phyloP scores from a whole-genome alignment of 1,284 basidiomycete species.

The Schizophyllum commune region DNA sequence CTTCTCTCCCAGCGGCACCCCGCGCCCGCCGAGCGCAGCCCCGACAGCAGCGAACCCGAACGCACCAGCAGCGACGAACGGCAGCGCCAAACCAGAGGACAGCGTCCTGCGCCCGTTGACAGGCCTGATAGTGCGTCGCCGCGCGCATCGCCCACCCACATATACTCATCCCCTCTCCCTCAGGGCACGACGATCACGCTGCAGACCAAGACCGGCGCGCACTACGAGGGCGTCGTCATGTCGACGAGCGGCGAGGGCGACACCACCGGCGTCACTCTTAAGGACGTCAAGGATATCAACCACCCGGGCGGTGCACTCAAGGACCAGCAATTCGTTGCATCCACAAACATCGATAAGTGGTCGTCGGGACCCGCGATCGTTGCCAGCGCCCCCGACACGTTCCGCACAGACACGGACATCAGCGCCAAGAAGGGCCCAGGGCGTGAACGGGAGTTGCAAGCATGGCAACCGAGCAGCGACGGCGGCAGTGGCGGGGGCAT shows the following conservation, averaged over 20 bases:
- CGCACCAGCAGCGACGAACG: conserved; percentile 35
- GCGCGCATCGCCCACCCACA: conserved; percentile 3
- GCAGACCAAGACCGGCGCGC: conserved; percentile 55
- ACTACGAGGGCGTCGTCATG: conserved; percentile 62
- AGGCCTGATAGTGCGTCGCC: conserved; percentile 54
- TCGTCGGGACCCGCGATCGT: conserved; percentile 65
- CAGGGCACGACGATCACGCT: conserved; percentile 72
- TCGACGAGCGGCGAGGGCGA: conserved; percentile 61
- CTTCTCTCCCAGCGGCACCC: conserved; percentile 48
- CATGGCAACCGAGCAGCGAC: conserved; percentile 54
- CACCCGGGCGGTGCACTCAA: conserved; percentile 57
- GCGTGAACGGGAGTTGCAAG: conserved; percentile 76
- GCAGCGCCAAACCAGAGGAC: conserved; percentile 39
- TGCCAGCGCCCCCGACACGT: conserved; percentile 35
- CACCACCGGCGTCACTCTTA: conserved; percentile 61
- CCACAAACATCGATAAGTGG: conserved; percentile 65
- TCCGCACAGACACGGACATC: conserved; percentile 88
- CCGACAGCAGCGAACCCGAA: conserved; percentile 40
- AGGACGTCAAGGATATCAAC: conserved; percentile 64
- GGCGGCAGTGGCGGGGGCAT: conserved; percentile 15
- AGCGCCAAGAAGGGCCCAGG: conserved; percentile 23
- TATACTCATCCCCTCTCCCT: conserved; percentile 4
- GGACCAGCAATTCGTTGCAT: conserved; percentile 59
- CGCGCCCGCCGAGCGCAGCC: conserved; percentile 35
- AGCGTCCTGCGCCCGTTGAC: conserved; percentile 52